These are phyloP conservation scores for Fistulinella cinereoalba DNA, from an alignment of 1,284 basidiomycete species.

Conservation along the genomic window DNA sequence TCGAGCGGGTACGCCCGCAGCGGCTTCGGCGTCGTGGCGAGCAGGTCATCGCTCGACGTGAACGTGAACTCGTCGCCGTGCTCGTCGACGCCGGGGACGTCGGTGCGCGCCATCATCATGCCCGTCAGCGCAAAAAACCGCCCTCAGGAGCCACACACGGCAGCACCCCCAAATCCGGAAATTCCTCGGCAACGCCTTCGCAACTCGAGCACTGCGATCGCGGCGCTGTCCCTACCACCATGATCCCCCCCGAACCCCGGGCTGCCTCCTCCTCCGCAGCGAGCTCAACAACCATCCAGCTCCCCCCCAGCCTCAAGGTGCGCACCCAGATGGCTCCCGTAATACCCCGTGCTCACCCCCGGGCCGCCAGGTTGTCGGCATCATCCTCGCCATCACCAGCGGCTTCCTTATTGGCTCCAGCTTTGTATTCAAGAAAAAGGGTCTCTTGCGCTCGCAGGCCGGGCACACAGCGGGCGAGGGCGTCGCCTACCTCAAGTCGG, in stretches of 20 bases:
- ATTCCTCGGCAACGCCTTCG: conserved; percentile 11
- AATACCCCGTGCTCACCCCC: neutral
- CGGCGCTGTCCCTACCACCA: conserved; percentile 9
- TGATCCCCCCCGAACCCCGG: conserved; percentile 18
- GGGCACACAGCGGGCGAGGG: conserved; percentile 83
- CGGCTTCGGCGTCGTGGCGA: neutral
- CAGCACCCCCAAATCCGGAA: too few relatives aligned
- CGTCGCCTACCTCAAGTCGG: conserved; percentile 91
- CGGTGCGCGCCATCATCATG: conserved; percentile 15
- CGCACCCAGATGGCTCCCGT: neutral
- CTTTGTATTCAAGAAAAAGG: conserved; percentile 97
- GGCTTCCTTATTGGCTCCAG: conserved; percentile 92
- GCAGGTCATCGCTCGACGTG: conserved; percentile 11
- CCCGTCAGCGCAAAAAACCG: too few relatives aligned
- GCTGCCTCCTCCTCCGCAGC: conserved; percentile 29
- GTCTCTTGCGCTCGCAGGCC: conserved; percentile 69
- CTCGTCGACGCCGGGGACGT: neutral
- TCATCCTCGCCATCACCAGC: conserved; percentile 79
- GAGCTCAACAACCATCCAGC: conserved; percentile 17
- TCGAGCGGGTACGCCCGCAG: conserved; percentile 18
- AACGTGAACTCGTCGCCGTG: conserved; percentile 17
- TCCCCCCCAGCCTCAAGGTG: conserved; percentile 37
- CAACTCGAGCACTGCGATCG: conserved; percentile 9
- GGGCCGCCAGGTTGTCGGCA: conserved; percentile 69
- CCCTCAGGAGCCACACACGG: too few relatives aligned